Evolutionary conservation across 768 basidiomycete genomes (phyloP).

Genomic region (Mycena latifolia): DNA sequence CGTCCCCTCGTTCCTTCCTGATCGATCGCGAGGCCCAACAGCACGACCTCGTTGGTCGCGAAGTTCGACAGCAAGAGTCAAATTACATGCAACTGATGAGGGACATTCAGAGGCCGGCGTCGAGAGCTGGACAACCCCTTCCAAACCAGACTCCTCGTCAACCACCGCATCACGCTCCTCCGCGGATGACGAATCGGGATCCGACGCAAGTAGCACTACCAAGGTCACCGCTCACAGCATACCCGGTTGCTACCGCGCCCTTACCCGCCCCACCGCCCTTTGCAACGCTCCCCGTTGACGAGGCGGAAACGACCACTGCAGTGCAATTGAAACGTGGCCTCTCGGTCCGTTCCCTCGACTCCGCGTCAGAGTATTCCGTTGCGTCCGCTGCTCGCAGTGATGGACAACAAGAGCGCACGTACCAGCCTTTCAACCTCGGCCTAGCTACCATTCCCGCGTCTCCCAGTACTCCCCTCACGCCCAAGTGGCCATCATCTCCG

Average conservation of each 20-base stretch:
- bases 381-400: conserved; percentile 49
- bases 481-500: conserved; percentile 34
- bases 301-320: background rate
- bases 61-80: conserved; percentile 32
- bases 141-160: conserved; percentile 30
- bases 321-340: conserved; percentile 21
- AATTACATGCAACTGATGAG: conserved; percentile 32
- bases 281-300: background rate
- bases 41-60: conserved; percentile 29
- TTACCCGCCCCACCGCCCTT: conserved; percentile 10
- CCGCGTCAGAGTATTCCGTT: conserved; percentile 51
- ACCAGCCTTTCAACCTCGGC: conserved; percentile 40
- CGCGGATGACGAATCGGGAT: conserved; percentile 18
- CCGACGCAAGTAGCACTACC: conserved; percentile 9
- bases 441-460: conserved; percentile 40
- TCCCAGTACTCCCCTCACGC: conserved; percentile 20
- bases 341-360: conserved; percentile 40
- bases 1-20: conserved; percentile 10
- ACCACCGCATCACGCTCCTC: background rate
- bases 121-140: conserved; percentile 20
- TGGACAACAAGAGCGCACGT: conserved; percentile 37
- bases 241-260: background rate
- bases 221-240: conserved; percentile 7
- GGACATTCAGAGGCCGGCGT: conserved; percentile 29
- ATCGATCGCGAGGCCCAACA: conserved; percentile 30